Evolutionary conservation across 2,329 filamentous ascomycete genomes (phyloP).

Genomic region (Colletotrichum sojae): DNA sequence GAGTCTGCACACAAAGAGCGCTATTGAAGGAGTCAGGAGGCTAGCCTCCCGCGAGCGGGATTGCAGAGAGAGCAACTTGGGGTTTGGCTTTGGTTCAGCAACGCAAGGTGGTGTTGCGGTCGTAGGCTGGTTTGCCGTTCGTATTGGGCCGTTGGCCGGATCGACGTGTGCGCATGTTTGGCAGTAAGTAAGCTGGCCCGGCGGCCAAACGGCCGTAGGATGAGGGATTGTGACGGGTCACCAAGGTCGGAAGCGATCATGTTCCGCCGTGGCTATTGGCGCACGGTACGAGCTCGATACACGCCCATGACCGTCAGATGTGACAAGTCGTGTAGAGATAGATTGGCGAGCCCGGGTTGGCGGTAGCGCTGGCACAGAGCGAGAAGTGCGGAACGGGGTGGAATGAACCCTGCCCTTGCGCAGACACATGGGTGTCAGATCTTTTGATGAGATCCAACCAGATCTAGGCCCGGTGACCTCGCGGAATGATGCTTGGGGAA

Average conservation of each 20-base stretch:
- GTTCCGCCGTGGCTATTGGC: constrained; percentile 17
- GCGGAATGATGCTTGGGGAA: constrained; percentile 28
- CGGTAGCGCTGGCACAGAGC: constrained; percentile 28
- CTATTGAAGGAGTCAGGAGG: constrained; percentile 24
- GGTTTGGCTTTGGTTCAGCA: constrained; percentile 30
- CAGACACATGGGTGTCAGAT: constrained; percentile 39
- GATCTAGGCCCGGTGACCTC: constrained; percentile 35
- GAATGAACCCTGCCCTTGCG: constrained; percentile 28
- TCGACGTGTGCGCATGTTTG: constrained; percentile 24
- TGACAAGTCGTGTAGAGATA: constrained; percentile 18
- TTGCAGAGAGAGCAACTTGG: constrained; percentile 1
- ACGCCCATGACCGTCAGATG: constrained; percentile 20
- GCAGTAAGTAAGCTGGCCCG: neutral
- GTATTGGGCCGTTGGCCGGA: constrained; percentile 22
- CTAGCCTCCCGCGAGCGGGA: constrained; percentile 26
- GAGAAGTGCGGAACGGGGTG: constrained; percentile 11
- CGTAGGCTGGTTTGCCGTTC: constrained; percentile 8
- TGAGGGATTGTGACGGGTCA: constrained; percentile 9
- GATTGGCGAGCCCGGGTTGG: constrained; percentile 37
- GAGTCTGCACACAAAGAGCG: constrained; percentile 13
- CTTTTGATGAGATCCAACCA: constrained; percentile 41
- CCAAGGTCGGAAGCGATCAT: constrained; percentile 9
- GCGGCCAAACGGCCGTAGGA: constrained; percentile 27
- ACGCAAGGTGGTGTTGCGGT: constrained; percentile 15
- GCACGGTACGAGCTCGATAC: constrained; percentile 30